These are phyloP conservation scores for Malbranchea cinnamomea DNA, from an alignment of 2,329 filamentous ascomycete genomes.

Conservation along the genomic window DNA sequence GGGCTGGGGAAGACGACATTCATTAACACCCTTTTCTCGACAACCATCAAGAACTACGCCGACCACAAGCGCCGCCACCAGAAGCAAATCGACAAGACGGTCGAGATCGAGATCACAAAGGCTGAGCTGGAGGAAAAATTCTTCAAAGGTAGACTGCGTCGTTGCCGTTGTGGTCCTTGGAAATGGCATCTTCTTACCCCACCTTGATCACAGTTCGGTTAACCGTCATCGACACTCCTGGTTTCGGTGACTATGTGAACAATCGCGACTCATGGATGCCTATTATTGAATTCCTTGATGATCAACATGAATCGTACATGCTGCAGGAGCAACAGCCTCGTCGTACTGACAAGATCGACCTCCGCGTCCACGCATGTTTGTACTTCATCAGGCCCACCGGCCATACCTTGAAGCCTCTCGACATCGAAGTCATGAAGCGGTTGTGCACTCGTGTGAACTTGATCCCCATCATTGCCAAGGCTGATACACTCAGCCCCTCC, in stretches of 20 bases:
- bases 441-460: conserved; percentile 95
- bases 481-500: conserved; percentile 84
- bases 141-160: conserved; percentile 72
- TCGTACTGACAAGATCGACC: conserved; percentile 96
- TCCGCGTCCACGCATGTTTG: conserved; percentile 93
- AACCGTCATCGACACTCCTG: conserved; percentile 96
- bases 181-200: background rate
- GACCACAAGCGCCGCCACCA: conserved; percentile 98
- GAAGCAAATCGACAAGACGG: conserved; percentile 99
- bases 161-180: background rate
- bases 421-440: conserved; percentile 99
- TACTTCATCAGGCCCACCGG: conserved; percentile 99
- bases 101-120: conserved; percentile 99
- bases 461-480: conserved; percentile 97
- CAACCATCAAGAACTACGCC: conserved; percentile 99
- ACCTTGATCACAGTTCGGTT: conserved; percentile 56
- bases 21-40: conserved; percentile 99
- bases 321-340: conserved; percentile 98
- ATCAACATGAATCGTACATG: conserved; percentile 99
- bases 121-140: conserved; percentile 99
- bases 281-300: conserved; percentile 98
- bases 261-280: conserved; percentile 99
- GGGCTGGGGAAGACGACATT: conserved; percentile 98
- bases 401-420: conserved; percentile 94
- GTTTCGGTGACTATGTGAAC: conserved; percentile 99